These are phyloP conservation scores for Lanmaoa pseudosensibilis DNA, from an alignment of 768 basidiomycete species.

Conservation along the genomic window DNA sequence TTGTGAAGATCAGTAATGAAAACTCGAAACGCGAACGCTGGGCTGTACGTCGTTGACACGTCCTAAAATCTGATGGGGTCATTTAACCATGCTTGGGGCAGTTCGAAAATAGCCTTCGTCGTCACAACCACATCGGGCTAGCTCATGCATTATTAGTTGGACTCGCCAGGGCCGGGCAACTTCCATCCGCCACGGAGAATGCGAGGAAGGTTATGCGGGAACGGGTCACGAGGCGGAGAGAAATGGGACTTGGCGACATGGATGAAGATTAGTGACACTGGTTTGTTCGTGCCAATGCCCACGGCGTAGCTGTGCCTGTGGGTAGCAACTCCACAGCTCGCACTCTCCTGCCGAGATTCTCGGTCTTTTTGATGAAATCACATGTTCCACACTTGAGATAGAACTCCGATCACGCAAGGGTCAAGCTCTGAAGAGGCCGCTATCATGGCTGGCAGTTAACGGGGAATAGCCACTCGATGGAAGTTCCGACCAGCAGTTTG, in stretches of 20 bases:
- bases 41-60: conserved; percentile 57
- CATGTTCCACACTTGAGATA: conserved; percentile 1
- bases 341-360: neutral
- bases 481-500: conserved; percentile 7
- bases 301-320: conserved; percentile 1
- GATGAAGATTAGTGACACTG: conserved; percentile 38
- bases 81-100: conserved; percentile 31
- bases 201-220: conserved; percentile 47
- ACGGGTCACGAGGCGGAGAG: conserved; percentile 41
- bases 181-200: conserved; percentile 50
- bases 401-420: conserved; percentile 7
- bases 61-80: neutral
- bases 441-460: neutral
- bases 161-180: conserved; percentile 67
- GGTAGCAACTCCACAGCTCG: neutral
- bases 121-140: conserved; percentile 85
- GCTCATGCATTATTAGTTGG: conserved; percentile 71
- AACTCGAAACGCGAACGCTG: conserved; percentile 75
- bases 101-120: conserved; percentile 86
- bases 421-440: neutral
- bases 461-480: conserved; percentile 8
- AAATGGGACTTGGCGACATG: conserved; percentile 41
- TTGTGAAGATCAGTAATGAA: conserved; percentile 61
- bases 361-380: conserved; percentile 8
- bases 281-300: conserved; percentile 3